These are phyloP conservation scores for Trichoderma virens DNA, from an alignment of 495 filamentous ascomycete species.

Conservation along the genomic window DNA sequence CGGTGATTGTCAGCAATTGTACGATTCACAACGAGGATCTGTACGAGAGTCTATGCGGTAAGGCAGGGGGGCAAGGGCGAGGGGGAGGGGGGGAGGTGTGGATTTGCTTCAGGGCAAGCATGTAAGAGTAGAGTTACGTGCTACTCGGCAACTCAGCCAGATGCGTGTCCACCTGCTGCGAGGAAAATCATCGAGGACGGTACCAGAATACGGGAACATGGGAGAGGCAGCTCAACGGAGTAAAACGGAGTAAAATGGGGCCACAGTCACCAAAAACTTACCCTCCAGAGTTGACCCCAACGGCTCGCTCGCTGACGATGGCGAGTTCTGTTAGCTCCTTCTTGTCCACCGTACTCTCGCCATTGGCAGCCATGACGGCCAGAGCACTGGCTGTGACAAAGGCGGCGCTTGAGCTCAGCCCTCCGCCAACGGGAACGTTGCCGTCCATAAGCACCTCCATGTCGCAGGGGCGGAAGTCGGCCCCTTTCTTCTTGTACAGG, in stretches of 20 bases:
- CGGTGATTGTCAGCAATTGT: slow-evolving; percentile 14
- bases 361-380: slow-evolving; percentile 81
- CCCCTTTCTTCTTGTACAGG: slow-evolving; percentile 57
- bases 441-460: slow-evolving; percentile 90
- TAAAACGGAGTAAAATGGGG: background rate
- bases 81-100: background rate
- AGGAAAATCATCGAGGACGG: slow-evolving; percentile 4
- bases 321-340: slow-evolving; percentile 82
- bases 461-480: slow-evolving; percentile 56
- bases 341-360: slow-evolving; percentile 72
- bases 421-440: slow-evolving; percentile 83
- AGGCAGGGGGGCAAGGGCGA: background rate
- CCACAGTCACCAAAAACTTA: slow-evolving; percentile 31
- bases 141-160: background rate
- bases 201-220: background rate
- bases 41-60: background rate
- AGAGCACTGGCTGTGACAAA: slow-evolving; percentile 88
- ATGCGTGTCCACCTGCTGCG: background rate
- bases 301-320: slow-evolving; percentile 87
- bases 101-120: background rate
- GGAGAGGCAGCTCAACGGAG: background rate
- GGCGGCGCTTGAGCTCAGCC: slow-evolving; percentile 87
- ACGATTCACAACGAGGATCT: background rate
- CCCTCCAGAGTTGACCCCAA: slow-evolving; percentile 95
- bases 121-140: no score